Evolutionary conservation across 257 asterid species (phyloP), one percentile per base, ranked within the genome.

Genomic region (Sherardia arvensis): DNA sequence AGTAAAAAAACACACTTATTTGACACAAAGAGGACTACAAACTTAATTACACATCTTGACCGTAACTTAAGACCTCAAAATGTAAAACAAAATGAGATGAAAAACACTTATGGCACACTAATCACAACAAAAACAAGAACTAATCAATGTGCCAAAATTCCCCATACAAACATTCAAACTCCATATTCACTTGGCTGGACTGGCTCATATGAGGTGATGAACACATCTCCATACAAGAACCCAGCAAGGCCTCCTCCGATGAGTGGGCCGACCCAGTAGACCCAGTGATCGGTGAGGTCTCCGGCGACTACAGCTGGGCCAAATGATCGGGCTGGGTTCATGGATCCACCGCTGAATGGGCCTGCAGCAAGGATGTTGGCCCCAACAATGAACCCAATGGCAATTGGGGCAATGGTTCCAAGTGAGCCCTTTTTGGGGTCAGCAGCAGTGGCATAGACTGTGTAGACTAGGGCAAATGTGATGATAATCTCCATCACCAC

Each of bases 191-290:
- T 78, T 3, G 49, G 58, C 29, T 23, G 91, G 78, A 65, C 80
- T 59, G 7, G 79, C 61, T 29, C 54, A 59, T 84, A 71, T 6
- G 80, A 45, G 22, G 73, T 76, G 53, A 84, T 86, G 32, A 81
- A 86, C 21, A 86, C 55, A 64, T 78, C 87, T 23, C 88, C 87
- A 32, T 86, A 76, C 14, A 83, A 57, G 9, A 87, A 73, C 36
- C 95, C 93, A 23, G 90, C 95, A n/a, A 87, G 76, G 48, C 81
- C 93, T 20, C 95, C 90, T 22, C 95, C 95, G 27, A 87, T 78
- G 5, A 87, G 88, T 67, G 95, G 95, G 70, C 95, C 90, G 22
- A 70, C 79, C 95, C 95, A 87, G 25, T 87, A 87, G 67, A 85
- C 77, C 93, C 95, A 83, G 53, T 51, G 80, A 10, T 75, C 73